phyloP scores from a whole-genome alignment of 2,329 filamentous ascomycete species.

The Trichoderma asperellum region DNA sequence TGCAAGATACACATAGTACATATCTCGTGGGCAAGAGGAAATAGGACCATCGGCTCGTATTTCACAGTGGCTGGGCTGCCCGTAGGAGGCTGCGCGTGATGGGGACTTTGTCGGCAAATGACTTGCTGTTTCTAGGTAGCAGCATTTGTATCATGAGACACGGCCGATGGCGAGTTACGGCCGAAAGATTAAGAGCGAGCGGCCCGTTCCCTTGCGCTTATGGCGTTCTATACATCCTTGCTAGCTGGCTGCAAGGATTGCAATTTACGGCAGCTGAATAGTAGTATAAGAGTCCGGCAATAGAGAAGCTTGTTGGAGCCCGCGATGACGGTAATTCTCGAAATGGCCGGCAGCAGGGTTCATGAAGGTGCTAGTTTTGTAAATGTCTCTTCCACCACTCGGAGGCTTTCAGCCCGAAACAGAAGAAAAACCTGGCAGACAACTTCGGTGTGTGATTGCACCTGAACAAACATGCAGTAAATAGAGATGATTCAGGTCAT shows the following conservation, averaged over 20 bases:
- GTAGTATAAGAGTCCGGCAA: not conserved
- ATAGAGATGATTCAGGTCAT: not conserved
- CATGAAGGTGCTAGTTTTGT: not conserved
- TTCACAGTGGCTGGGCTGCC: not conserved
- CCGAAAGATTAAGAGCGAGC: not conserved
- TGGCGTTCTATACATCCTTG: not conserved
- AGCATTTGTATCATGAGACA: not conserved
- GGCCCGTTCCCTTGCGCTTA: not conserved
- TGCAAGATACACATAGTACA: not conserved
- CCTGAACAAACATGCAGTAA: not conserved
- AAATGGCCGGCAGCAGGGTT: not conserved
- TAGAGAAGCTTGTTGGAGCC: not conserved
- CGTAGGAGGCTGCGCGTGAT: not conserved
- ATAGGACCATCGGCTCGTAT: not conserved
- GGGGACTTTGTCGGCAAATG: not conserved
- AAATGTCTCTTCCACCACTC: not conserved
- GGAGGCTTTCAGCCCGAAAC: not conserved
- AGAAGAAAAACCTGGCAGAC: not conserved
- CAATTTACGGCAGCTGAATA: not conserved
- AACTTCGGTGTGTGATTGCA: not conserved
- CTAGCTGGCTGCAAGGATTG: not conserved
- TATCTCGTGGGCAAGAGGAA: not conserved
- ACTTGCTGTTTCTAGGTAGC: not conserved
- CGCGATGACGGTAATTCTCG: not conserved
- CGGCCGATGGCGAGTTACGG: not conserved